These are phyloP conservation scores for Linum lewisii DNA, from an alignment of 345 rosid genomes.

Conservation along the genomic window DNA sequence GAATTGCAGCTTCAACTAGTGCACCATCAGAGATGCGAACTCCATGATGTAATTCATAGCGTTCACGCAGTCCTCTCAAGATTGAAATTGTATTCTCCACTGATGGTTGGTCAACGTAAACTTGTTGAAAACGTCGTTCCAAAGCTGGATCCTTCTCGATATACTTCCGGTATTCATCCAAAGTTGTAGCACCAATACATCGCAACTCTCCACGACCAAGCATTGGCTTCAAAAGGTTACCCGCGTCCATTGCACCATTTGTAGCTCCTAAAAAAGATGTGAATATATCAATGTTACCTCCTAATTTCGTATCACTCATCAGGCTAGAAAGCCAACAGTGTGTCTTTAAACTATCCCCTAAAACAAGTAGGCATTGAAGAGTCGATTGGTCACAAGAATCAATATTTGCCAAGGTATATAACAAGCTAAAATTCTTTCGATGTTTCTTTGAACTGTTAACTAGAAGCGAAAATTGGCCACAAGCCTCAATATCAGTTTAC, in stretches of 20 bases:
- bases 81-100: conserved; percentile 91
- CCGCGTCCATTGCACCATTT: conserved; percentile 99
- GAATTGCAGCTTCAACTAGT: conserved; percentile 92
- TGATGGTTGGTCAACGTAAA: conserved; percentile 91
- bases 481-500: too few relatives aligned
- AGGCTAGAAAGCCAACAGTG: neutral
- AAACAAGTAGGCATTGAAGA: neutral
- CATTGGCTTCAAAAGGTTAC: conserved; percentile 97
- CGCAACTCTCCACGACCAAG: conserved; percentile 96
- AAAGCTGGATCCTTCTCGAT: conserved; percentile 98
- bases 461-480: neutral
- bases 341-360: neutral
- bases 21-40: conserved; percentile 97
- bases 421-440: too few relatives aligned
- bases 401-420: too few relatives aligned
- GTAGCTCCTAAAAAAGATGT: conserved; percentile 72
- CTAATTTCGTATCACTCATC: neutral
- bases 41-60: conserved; percentile 98
- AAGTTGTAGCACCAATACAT: conserved; percentile 94
- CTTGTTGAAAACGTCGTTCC: conserved; percentile 99
- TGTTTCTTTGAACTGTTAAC: too few relatives aligned
- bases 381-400: neutral
- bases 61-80: conserved; percentile 90
- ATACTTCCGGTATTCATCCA: conserved; percentile 92
- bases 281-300: neutral